phyloP scores from a whole-genome alignment of 148 eudicot genomes.

The Dianthus caryophyllus region DNA sequence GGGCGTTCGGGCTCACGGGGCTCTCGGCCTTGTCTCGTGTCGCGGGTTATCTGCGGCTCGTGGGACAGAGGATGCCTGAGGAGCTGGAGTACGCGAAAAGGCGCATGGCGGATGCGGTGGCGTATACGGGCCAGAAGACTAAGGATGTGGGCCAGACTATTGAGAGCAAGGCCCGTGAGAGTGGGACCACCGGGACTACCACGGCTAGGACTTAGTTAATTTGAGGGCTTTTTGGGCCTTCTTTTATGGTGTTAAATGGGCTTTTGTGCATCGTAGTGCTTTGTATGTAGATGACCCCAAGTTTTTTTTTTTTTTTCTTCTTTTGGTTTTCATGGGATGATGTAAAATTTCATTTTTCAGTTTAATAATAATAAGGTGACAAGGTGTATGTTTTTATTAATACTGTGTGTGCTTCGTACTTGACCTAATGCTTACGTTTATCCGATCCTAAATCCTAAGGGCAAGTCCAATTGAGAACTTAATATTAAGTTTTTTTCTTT shows the following conservation, averaged over 20 bases:
- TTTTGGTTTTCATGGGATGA: conserved; percentile 7
- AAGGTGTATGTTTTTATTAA: neutral
- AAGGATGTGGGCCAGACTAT: conserved; percentile 71
- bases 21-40: conserved; percentile 52
- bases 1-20: conserved; percentile 73
- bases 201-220: conserved; percentile 15
- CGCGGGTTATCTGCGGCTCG: conserved; percentile 35
- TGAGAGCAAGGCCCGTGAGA: conserved; percentile 61
- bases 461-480: no score
- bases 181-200: conserved; percentile 29
- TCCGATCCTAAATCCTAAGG: no score
- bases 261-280: neutral
- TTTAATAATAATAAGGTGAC: neutral
- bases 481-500: no score
- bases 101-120: conserved; percentile 52
- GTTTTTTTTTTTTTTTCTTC: conserved; percentile 1
- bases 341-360: conserved; percentile 8
- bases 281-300: neutral
- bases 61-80: conserved; percentile 40
- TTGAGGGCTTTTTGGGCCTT: neutral
- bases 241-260: conserved; percentile 16
- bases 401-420: no score
- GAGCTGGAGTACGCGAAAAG: conserved; percentile 62
- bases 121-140: conserved; percentile 63
- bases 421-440: no score